These are phyloP conservation scores for Raffaelea ambrosiae DNA, from an alignment of 2,329 filamentous ascomycete species.

Conservation along the genomic window DNA sequence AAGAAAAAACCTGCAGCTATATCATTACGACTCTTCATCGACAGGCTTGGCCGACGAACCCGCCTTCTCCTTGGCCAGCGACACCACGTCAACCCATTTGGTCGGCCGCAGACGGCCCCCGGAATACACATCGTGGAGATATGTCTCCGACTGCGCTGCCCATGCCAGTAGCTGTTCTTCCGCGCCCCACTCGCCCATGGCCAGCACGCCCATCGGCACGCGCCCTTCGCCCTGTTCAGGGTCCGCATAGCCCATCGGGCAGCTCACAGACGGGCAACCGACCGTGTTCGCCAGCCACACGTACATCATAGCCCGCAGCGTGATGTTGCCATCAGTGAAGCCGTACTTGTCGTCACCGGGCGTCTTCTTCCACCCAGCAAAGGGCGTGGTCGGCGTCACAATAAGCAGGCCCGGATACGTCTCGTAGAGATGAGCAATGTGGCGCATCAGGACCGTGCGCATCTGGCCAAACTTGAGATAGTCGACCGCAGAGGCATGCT, in stretches of 20 bases:
- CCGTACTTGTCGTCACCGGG: slow-evolving; percentile 59
- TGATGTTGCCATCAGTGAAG: slow-evolving; percentile 62
- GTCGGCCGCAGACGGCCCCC: slow-evolving; percentile 41
- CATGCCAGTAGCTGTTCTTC: slow-evolving; percentile 56
- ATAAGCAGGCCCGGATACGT: slow-evolving; percentile 68
- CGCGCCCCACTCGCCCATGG: slow-evolving; percentile 57
- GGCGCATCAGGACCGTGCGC: slow-evolving; percentile 68
- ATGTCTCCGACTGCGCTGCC: slow-evolving; percentile 48
- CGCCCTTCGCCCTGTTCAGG: slow-evolving; percentile 47
- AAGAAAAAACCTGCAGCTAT: not conserved
- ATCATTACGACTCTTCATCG: slow-evolving; percentile 5
- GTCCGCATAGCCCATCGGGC: slow-evolving; percentile 65
- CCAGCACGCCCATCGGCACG: slow-evolving; percentile 54
- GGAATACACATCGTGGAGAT: slow-evolving; percentile 34
- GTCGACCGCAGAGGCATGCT: slow-evolving; percentile 58
- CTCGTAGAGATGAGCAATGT: slow-evolving; percentile 63
- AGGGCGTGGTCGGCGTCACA: slow-evolving; percentile 68
- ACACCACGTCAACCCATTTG: slow-evolving; percentile 52
- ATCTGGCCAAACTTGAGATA: slow-evolving; percentile 66
- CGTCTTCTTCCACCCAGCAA: slow-evolving; percentile 62
- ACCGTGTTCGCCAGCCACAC: slow-evolving; percentile 77
- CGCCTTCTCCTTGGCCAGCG: slow-evolving; percentile 21
- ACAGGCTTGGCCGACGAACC: not conserved
- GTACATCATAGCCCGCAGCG: slow-evolving; percentile 75
- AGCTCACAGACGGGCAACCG: slow-evolving; percentile 66